Evolutionary conservation across 2,329 filamentous ascomycete genomes (phyloP).

Genomic region (Gremmenia infestans): DNA sequence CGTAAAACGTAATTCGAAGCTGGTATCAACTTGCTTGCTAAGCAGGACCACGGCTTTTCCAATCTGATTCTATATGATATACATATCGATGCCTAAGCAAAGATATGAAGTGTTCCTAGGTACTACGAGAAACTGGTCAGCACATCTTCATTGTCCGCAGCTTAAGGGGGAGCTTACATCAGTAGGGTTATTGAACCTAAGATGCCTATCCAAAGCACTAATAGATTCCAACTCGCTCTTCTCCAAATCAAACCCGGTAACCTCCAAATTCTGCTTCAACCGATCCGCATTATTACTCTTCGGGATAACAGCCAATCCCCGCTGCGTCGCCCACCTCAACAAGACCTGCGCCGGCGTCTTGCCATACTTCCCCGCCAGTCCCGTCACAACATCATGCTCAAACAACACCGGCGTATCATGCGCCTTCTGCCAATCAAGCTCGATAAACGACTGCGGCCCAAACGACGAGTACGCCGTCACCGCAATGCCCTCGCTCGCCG

Average conservation of each 20-base stretch:
- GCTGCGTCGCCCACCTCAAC: constrained; percentile 82
- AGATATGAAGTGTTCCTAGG: constrained; percentile 48
- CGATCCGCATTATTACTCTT: constrained; percentile 59
- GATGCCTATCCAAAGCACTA: constrained; percentile 55
- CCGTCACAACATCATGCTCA: constrained; percentile 60
- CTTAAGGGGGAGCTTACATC: constrained; percentile 46
- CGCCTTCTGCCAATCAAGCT: constrained; percentile 68
- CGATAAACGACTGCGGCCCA: constrained; percentile 72
- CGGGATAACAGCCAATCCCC: constrained; percentile 74
- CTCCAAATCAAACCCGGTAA: constrained; percentile 60
- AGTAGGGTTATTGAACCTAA: constrained; percentile 74
- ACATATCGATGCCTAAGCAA: constrained; percentile 37
- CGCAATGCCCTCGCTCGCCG: constrained; percentile 63
- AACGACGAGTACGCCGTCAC: constrained; percentile 84
- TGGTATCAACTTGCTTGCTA: too few species aligned
- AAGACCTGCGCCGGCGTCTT: constrained; percentile 77
- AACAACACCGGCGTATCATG: constrained; percentile 63
- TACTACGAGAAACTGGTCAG: constrained; percentile 29
- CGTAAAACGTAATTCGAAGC: too few species aligned
- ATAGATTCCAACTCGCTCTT: constrained; percentile 64
- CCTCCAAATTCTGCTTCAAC: constrained; percentile 63
- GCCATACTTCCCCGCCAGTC: constrained; percentile 62
- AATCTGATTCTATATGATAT: not conserved
- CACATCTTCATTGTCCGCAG: constrained; percentile 2
- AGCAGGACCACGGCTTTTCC: not conserved